phyloP scores from a whole-genome alignment of 2,329 filamentous ascomycete species.

The Aspergillus unguis region DNA sequence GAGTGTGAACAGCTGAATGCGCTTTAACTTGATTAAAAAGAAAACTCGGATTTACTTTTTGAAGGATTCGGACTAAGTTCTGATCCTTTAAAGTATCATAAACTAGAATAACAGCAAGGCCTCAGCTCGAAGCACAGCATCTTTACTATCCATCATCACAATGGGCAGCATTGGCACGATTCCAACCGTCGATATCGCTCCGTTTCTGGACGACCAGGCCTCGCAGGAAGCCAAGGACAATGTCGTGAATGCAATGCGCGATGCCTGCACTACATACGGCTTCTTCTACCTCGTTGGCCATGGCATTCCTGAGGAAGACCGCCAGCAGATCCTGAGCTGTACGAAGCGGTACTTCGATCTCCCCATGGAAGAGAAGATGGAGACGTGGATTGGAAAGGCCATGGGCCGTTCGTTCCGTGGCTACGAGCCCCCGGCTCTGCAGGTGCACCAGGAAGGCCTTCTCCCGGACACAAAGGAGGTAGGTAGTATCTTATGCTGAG shows the following conservation, averaged over 20 bases:
- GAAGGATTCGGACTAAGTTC: too few species aligned
- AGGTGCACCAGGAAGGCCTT: background rate
- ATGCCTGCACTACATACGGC: constrained; percentile 16
- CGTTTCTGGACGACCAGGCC: background rate
- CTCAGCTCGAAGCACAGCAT: too few species aligned
- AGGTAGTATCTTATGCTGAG: background rate
- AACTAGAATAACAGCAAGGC: background rate
- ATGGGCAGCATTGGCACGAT: background rate
- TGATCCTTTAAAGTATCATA: too few species aligned
- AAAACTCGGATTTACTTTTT: too few species aligned
- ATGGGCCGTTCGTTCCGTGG: constrained; percentile 10
- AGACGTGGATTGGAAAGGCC: constrained; percentile 10
- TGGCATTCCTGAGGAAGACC: constrained; percentile 21
- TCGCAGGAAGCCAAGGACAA: background rate
- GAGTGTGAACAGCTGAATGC: too few species aligned
- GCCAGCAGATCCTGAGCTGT: background rate
- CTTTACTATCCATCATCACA: background rate
- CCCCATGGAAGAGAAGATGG: constrained; percentile 4
- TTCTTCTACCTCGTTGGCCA: constrained; percentile 35
- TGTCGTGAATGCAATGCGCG: background rate
- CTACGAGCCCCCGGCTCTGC: constrained; percentile 3
- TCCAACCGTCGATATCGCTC: background rate
- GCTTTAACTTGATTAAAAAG: too few species aligned
- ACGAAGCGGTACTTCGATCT: constrained; percentile 8
- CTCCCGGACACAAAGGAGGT: background rate